phyloP scores from a whole-genome alignment of 805 yeast species.

The Teunomyces lycoperdinae region DNA sequence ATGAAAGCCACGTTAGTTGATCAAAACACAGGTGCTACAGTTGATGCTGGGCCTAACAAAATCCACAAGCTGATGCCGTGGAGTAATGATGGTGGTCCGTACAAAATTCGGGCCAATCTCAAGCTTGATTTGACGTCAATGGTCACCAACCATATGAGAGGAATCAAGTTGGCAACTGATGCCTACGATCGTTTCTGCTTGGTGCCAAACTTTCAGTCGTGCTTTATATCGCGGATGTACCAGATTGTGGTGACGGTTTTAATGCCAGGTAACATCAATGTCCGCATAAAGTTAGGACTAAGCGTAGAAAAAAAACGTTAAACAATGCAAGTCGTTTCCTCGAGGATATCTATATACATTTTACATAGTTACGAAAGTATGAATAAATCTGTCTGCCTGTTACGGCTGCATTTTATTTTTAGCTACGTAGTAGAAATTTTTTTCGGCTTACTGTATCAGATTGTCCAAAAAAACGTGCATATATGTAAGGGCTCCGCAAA shows the following conservation, averaged over 20 bases:
- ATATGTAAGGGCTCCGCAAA: too few species aligned
- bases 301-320: background rate
- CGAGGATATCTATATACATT: too few species aligned
- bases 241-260: slow-evolving; percentile 21
- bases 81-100: background rate
- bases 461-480: too few species aligned
- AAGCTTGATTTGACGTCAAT: slow-evolving; percentile 13
- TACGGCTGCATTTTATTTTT: too few species aligned
- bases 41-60: background rate
- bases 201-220: slow-evolving; percentile 40
- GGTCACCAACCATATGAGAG: slow-evolving; percentile 10
- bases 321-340: too few species aligned
- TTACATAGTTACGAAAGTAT: too few species aligned
- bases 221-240: slow-evolving; percentile 31
- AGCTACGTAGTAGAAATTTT: too few species aligned
- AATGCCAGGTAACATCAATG: slow-evolving; percentile 1
- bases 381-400: too few species aligned
- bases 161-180: background rate
- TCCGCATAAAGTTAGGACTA: slow-evolving; percentile 1
- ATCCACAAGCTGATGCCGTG: slow-evolving; percentile 12
- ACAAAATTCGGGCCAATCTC: slow-evolving; percentile 4
- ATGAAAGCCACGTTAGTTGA: slow-evolving; percentile 1
- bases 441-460: too few species aligned
- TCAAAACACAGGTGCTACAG: background rate
- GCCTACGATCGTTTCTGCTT: slow-evolving; percentile 26